A percentile compares a stretch with the other conserved stretches of the same genome.
Conservation (phyloP, 345 rosid genomes). For the Syzygium jambos region DNA sequence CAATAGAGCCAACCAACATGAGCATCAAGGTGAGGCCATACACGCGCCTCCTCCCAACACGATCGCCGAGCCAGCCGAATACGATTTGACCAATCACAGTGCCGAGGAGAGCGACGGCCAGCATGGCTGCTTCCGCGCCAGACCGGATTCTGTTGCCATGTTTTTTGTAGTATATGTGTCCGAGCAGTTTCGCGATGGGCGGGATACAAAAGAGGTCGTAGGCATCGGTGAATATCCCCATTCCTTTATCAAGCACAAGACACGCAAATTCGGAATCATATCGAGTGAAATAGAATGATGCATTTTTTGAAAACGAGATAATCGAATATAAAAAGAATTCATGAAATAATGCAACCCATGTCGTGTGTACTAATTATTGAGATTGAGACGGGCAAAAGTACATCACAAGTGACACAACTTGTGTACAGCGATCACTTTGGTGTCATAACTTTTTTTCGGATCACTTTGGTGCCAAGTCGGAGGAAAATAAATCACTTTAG, state of each 20-base stretch:
- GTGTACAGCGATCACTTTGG: no score
- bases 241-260: slow-evolving; percentile 5
- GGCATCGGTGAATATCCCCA: slow-evolving; percentile 51
- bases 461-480: no score
- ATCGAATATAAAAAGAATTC: background rate
- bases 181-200: slow-evolving; percentile 23
- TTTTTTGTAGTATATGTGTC: slow-evolving; percentile 16
- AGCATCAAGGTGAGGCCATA: slow-evolving; percentile 42
- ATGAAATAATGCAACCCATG: no score
- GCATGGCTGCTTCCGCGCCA: slow-evolving; percentile 10
- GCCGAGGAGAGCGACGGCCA: slow-evolving; percentile 36
- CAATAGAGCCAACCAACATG: slow-evolving; percentile 45
- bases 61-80: slow-evolving; percentile 51
- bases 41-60: slow-evolving; percentile 35
- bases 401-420: no score
- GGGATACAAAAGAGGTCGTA: slow-evolving; percentile 53
- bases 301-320: background rate
- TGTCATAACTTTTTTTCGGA: no score
- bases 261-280: no score
- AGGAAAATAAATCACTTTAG: no score
- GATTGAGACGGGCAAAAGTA: no score
- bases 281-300: background rate
- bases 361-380: no score
- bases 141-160: background rate
- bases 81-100: slow-evolving; percentile 42